Evolutionary conservation across 2,329 filamentous ascomycete genomes (phyloP).

Genomic region (Macrophomina tecta): DNA sequence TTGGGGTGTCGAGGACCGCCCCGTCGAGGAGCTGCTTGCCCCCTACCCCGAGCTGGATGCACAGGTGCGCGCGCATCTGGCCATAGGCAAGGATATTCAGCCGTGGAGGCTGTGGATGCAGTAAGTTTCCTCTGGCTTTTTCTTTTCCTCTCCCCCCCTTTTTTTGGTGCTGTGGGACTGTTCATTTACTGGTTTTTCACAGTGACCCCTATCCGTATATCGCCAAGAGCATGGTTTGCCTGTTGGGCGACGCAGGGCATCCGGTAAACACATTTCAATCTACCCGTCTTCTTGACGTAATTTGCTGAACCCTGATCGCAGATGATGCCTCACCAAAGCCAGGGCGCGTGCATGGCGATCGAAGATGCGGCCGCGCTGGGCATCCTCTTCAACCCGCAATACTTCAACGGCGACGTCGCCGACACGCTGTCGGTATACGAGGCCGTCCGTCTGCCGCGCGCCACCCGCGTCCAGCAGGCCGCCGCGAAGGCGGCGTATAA

Average conservation of each 20-base stretch:
- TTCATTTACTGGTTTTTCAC: background rate
- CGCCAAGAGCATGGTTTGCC: constrained; percentile 47
- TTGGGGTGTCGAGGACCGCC: constrained; percentile 23
- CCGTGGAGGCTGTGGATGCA: constrained; percentile 72
- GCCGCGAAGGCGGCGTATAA: constrained; percentile 46
- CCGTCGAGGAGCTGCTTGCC: constrained; percentile 61
- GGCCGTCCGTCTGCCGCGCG: constrained; percentile 44
- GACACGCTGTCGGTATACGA: constrained; percentile 45
- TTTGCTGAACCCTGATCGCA: background rate
- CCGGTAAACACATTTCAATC: background rate
- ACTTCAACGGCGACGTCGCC: constrained; percentile 47
- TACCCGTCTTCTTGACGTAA: too few relatives aligned
- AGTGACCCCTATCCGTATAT: constrained; percentile 32
- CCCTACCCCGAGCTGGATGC: constrained; percentile 66
- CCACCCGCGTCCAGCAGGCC: constrained; percentile 46
- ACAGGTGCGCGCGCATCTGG: constrained; percentile 63
- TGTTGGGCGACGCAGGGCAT: constrained; percentile 67
- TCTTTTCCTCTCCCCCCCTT: too few relatives aligned
- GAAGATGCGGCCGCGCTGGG: constrained; percentile 70
- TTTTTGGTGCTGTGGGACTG: constrained; percentile 45
- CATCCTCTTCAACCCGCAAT: constrained; percentile 61
- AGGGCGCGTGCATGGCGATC: constrained; percentile 73
- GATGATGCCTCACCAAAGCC: constrained; percentile 73
- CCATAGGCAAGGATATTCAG: constrained; percentile 66
- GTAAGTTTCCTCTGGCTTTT: constrained; percentile 58